These are phyloP conservation scores for Beauveria scarabaeidicola DNA, from an alignment of 2,329 filamentous ascomycete genomes.

Conservation along the genomic window DNA sequence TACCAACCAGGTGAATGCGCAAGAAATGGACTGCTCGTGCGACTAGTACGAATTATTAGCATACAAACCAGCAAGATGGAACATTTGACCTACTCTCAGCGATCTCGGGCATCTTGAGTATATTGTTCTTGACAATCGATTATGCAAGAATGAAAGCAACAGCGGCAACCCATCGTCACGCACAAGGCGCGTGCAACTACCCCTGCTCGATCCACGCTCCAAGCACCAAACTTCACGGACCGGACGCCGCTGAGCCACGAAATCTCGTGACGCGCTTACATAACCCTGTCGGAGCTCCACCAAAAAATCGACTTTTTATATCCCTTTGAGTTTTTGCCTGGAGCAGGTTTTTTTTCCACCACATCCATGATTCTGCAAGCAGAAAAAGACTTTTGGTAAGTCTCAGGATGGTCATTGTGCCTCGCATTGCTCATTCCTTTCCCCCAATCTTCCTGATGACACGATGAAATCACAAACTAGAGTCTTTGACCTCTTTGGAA, in stretches of 20 bases:
- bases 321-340: slow-evolving; percentile 19
- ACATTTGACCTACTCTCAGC: slow-evolving; percentile 40
- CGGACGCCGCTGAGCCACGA: slow-evolving; percentile 23
- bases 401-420: neutral
- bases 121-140: neutral
- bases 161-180: neutral
- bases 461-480: slow-evolving; percentile 84
- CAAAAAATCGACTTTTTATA: slow-evolving; percentile 14
- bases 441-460: slow-evolving; percentile 57
- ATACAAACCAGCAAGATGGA: neutral
- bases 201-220: neutral
- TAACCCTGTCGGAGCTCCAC: slow-evolving; percentile 12
- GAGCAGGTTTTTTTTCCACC: slow-evolving; percentile 17
- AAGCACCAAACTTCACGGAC: neutral
- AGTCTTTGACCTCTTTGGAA: slow-evolving; percentile 84
- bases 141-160: neutral
- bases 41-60: slow-evolving; percentile 39
- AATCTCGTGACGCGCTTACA: slow-evolving; percentile 23
- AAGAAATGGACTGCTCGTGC: slow-evolving; percentile 82
- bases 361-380: slow-evolving; percentile 8
- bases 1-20: slow-evolving; percentile 73
- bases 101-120: slow-evolving; percentile 50
- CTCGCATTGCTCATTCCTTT: slow-evolving; percentile 11
- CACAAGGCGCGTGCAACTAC: neutral
- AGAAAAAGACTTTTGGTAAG: slow-evolving; percentile 21